A percentile compares a stretch with the other conserved stretches of the same genome.
These are phyloP conservation scores for Taphrina pruni DNA, from an alignment of 1,139 yeast species.

Conservation along the genomic window DNA sequence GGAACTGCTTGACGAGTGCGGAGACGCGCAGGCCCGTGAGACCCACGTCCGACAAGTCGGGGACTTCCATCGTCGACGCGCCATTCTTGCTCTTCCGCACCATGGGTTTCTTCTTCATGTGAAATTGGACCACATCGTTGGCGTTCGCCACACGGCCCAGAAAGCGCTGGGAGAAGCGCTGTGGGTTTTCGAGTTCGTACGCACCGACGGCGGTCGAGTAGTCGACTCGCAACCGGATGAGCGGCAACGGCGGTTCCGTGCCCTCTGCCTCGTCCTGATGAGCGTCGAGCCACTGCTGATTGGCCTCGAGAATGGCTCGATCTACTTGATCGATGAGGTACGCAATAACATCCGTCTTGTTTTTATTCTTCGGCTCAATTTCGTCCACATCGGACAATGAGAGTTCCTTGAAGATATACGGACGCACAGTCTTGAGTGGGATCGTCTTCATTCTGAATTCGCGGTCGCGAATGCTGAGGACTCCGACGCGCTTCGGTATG, in stretches of 20 bases:
- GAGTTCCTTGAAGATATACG: slow-evolving; percentile 76
- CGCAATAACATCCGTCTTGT: slow-evolving; percentile 58
- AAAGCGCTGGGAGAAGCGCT: slow-evolving; percentile 85
- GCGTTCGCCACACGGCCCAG: slow-evolving; percentile 91
- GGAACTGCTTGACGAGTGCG: slow-evolving; percentile 64
- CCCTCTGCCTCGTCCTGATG: slow-evolving; percentile 50
- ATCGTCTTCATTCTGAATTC: slow-evolving; percentile 70
- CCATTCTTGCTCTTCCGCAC: slow-evolving; percentile 21
- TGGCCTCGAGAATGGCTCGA: slow-evolving; percentile 66
- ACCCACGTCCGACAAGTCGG: slow-evolving; percentile 44
- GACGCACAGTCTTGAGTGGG: slow-evolving; percentile 74
- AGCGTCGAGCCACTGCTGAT: slow-evolving; percentile 56
- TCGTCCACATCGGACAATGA: slow-evolving; percentile 61
- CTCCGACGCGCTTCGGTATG: slow-evolving; percentile 70
- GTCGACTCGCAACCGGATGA: slow-evolving; percentile 81
- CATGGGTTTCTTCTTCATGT: slow-evolving; percentile 55
- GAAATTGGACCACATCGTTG: slow-evolving; percentile 79
- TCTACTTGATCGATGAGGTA: slow-evolving; percentile 66
- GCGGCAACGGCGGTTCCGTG: slow-evolving; percentile 65
- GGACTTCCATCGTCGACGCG: slow-evolving; percentile 7
- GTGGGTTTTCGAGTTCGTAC: slow-evolving; percentile 86
- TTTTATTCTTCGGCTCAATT: slow-evolving; percentile 61
- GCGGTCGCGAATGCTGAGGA: slow-evolving; percentile 66
- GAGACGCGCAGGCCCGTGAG: slow-evolving; percentile 56
- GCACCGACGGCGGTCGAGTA: slow-evolving; percentile 69